Base-by-base conservation (phyloP, 2,329 filamentous ascomycete genomes). In the Apiospora malaysiana region DNA sequence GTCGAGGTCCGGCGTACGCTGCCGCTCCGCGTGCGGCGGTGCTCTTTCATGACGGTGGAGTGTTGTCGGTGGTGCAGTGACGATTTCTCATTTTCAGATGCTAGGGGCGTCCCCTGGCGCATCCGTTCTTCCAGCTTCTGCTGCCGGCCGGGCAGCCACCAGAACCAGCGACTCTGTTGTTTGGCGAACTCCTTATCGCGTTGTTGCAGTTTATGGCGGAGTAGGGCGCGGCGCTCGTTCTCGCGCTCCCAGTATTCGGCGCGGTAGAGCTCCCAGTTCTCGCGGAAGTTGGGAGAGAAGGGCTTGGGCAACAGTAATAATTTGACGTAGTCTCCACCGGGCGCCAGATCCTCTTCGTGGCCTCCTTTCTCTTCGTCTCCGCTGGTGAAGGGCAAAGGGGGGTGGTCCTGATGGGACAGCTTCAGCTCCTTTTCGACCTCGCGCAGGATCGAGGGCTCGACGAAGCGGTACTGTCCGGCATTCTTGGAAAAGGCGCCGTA, bases 181-280 rank as follows among this genome's bases (percentile, higher is more conserved):
- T 89, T 90, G 16, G 92, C 91, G 49, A 93, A 83, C 72, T 92
- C 90, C 23, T 88, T 86, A 76, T 95, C 91, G 43, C 89, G 88
- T 68, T 90, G 87, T 73, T 90, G 89, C 68, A 97, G 84, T 78
- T 93, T 93, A 59, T 87, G 79, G 56, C 94, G 88, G 32, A 98
- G 84, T 71, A 93, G 83, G 2, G 92, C 89, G 16, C 96, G 90
- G 2, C 95, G 91, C 80, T 97, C 94, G 78, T 99, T 99, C 81
- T 99, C 96, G 72, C 91, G 91, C 76, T 98, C 95, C 96, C 96
- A 99, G 82, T 98, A 99, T 72, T 98, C 95, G 45, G 92, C 91
- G 69, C 96, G 89, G 82, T 97, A 99, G 21, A 95, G 87, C 78
- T 99, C 96, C 96, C 96, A 99, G 74, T 97, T 97, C 80, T 98